Conservation (phyloP, 257 asterid species). For the Sherardia arvensis region DNA sequence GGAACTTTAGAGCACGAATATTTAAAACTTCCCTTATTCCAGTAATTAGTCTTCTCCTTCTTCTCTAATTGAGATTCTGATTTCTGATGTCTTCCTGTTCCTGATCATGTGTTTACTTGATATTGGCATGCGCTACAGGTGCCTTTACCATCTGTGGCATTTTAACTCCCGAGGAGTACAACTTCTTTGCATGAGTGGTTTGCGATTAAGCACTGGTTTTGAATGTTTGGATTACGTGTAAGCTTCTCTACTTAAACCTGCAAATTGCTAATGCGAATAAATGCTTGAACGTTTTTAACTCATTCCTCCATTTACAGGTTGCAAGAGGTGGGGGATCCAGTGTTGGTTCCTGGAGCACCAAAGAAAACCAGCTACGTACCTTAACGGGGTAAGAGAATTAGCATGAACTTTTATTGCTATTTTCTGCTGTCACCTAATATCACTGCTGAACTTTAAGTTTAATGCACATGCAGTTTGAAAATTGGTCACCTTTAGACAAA, state of each 20-base stretch:
- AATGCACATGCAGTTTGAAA: slow-evolving; percentile 64
- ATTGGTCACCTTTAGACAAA: slow-evolving; percentile 59
- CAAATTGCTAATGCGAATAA: neutral
- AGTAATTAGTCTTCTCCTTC: slow-evolving; percentile 4
- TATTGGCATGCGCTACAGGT: slow-evolving; percentile 36
- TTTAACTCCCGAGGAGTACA: slow-evolving; percentile 80
- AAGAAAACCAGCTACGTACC: slow-evolving; percentile 69
- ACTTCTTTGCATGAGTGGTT: slow-evolving; percentile 69
- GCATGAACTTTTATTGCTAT: neutral
- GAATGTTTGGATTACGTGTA: slow-evolving; percentile 90
- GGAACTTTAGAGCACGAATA: slow-evolving; percentile 8
- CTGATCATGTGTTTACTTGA: no score
- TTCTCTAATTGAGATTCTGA: no score
- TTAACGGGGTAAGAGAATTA: slow-evolving; percentile 65
- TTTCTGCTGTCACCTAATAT: neutral
- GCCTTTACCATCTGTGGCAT: slow-evolving; percentile 80
- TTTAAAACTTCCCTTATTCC: neutral
- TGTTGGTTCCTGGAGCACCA: slow-evolving; percentile 64
- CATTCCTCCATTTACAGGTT: slow-evolving; percentile 36
- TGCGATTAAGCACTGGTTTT: slow-evolving; percentile 87
- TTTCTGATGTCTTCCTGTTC: no score
- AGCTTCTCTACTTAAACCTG: slow-evolving; percentile 6
- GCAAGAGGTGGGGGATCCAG: slow-evolving; percentile 93
- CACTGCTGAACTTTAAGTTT: slow-evolving; percentile 20
- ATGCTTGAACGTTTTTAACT: slow-evolving; percentile 6